These are phyloP conservation scores for Pseudocercospora crystallina DNA, from an alignment of 2,329 filamentous ascomycete species.

Conservation along the genomic window DNA sequence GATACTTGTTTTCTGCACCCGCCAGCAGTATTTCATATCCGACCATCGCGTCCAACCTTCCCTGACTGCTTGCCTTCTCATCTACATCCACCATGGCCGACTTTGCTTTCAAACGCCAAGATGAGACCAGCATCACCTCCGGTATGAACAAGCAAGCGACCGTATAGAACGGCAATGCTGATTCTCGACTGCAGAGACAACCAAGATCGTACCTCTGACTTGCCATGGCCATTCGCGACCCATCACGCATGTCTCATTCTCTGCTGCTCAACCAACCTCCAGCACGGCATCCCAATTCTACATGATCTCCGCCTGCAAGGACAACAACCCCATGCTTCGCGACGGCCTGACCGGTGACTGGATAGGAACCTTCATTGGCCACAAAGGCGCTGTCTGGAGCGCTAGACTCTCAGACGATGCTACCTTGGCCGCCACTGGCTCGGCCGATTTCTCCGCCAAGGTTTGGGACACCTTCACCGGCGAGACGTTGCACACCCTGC, in stretches of 20 bases:
- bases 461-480: constrained; percentile 97
- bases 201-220: constrained; percentile 78
- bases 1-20: no score
- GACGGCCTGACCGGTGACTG: constrained; percentile 95
- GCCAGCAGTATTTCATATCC: no score
- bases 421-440: constrained; percentile 84
- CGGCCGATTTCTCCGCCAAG: constrained; percentile 87
- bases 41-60: no score
- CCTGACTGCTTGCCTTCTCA: no score
- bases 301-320: constrained; percentile 77
- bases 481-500: constrained; percentile 79
- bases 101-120: constrained; percentile 37
- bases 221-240: constrained; percentile 93
- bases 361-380: constrained; percentile 97
- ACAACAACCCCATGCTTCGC: constrained; percentile 97
- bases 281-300: constrained; percentile 60
- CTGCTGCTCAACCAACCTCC: constrained; percentile 60
- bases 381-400: constrained; percentile 98
- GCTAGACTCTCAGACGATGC: constrained; percentile 86
- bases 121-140: constrained; percentile 31
- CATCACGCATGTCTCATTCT: constrained; percentile 89
- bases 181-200: constrained; percentile 33
- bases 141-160: constrained; percentile 18
- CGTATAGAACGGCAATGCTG: not conserved
- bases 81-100: constrained; percentile 28